Evolutionary conservation across 129 eudicot species (phyloP).

Genomic region (Pittosporum tobira): DNA sequence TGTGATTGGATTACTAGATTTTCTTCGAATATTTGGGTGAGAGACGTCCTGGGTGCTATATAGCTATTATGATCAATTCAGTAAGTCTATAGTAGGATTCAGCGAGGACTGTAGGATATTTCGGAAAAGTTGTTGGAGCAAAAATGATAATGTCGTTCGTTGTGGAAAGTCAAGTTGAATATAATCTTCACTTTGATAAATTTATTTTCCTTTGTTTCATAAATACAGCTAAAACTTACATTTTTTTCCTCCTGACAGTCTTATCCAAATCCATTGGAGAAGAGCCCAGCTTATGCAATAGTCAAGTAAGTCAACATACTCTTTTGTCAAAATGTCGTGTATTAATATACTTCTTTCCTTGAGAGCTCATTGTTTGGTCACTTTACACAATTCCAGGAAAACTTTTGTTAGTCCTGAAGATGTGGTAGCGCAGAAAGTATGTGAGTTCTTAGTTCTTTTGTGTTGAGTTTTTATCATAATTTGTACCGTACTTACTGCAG

Average conservation of each 20-base stretch:
- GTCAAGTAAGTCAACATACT: conserved; percentile 59
- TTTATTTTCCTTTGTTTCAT: background rate
- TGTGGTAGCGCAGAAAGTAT: conserved; percentile 62
- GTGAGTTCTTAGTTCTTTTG: conserved; percentile 7
- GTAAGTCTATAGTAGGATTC: too few relatives aligned
- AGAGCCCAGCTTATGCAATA: conserved; percentile 76
- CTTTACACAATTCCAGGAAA: conserved; percentile 34
- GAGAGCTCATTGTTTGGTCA: background rate
- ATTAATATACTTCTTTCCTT: background rate
- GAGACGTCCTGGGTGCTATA: too few relatives aligned
- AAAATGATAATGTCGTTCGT: too few relatives aligned
- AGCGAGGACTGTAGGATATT: too few relatives aligned
- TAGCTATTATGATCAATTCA: too few relatives aligned
- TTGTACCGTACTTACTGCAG: background rate
- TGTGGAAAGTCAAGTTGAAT: background rate
- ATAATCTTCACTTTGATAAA: background rate
- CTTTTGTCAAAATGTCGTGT: conserved; percentile 1
- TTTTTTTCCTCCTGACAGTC: conserved; percentile 44
- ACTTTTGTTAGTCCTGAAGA: conserved; percentile 84
- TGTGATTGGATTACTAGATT: too few relatives aligned
- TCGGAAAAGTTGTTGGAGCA: background rate
- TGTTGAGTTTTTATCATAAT: background rate
- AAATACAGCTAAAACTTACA: background rate
- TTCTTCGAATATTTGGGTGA: too few relatives aligned
- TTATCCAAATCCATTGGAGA: conserved; percentile 69